Evolutionary conservation across 108 stramenopile genomes (phyloP).

Genomic region (Asterionellopsis glacialis): DNA sequence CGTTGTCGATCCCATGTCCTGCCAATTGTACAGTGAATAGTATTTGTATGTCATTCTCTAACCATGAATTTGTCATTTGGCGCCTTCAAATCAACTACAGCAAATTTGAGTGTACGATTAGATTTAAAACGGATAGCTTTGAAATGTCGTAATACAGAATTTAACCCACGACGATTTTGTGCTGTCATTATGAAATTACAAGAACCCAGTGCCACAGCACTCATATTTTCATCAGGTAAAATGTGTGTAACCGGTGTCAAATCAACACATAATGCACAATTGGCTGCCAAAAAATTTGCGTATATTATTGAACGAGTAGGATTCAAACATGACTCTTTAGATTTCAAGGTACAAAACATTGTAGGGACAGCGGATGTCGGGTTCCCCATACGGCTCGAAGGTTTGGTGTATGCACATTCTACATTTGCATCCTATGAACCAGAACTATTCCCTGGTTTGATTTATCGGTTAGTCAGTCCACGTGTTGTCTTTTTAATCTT

Average conservation of each 20-base stretch:
- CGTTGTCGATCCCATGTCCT: not conserved
- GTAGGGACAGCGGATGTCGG: conserved; percentile 93
- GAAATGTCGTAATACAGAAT: conserved; percentile 97
- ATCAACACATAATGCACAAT: conserved; percentile 70
- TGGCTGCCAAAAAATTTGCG: conserved; percentile 89
- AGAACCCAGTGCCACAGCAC: conserved; percentile 93
- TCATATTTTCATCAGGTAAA: conserved; percentile 94
- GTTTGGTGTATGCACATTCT: conserved; percentile 89
- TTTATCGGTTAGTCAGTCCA: conserved; percentile 91
- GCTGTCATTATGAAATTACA: conserved; percentile 92
- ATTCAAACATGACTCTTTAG: conserved; percentile 52
- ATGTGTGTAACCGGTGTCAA: conserved; percentile 94
- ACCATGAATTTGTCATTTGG: not conserved
- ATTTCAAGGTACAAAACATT: conserved; percentile 96
- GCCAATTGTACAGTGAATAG: not conserved
- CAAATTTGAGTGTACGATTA: conserved; percentile 83
- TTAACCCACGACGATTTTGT: conserved; percentile 95
- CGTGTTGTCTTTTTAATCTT: conserved; percentile 94
- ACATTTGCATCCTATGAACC: conserved; percentile 93
- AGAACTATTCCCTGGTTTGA: conserved; percentile 97
- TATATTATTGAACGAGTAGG: conserved; percentile 79
- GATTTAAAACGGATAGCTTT: conserved; percentile 93
- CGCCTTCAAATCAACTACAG: conserved; percentile 20
- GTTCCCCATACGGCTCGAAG: conserved; percentile 97
- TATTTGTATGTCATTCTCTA: not conserved